phyloP scores from a whole-genome alignment of 2,329 filamentous ascomycete genomes.

The Byssoonygena ceratinophila region DNA sequence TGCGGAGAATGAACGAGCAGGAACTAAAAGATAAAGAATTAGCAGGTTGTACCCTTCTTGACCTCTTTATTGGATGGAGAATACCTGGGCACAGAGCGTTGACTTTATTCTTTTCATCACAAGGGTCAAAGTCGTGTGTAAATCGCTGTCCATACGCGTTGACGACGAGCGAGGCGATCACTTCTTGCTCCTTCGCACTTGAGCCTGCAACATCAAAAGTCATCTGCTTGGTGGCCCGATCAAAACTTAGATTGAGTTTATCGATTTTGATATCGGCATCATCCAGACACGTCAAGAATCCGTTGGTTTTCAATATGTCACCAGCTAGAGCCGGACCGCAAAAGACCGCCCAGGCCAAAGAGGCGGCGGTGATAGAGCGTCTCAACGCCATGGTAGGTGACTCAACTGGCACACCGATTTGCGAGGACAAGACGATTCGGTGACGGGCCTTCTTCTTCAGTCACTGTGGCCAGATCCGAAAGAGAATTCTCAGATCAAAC shows the following conservation, averaged over 20 bases:
- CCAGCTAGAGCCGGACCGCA: slow-evolving; percentile 3
- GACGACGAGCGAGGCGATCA: slow-evolving; percentile 64
- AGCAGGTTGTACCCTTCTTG: neutral
- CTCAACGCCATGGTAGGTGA: slow-evolving; percentile 1
- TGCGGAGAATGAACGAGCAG: slow-evolving; percentile 62
- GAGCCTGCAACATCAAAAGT: slow-evolving; percentile 73
- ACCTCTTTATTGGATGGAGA: neutral
- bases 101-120: slow-evolving; percentile 55
- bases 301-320: slow-evolving; percentile 69
- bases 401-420: neutral
- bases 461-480: neutral
- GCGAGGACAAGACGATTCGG: neutral
- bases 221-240: slow-evolving; percentile 61
- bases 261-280: slow-evolving; percentile 56
- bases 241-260: slow-evolving; percentile 65
- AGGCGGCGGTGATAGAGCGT: neutral
- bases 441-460: neutral
- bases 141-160: slow-evolving; percentile 78
- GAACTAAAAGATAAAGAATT: slow-evolving; percentile 44
- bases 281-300: slow-evolving; percentile 61
- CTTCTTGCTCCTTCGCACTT: slow-evolving; percentile 64
- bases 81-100: slow-evolving; percentile 68
- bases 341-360: neutral
- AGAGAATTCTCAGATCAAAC: neutral
- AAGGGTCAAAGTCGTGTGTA: slow-evolving; percentile 72